Base-by-base conservation (phyloP, 345 rosid species). In the Turnera subulata region DNA sequence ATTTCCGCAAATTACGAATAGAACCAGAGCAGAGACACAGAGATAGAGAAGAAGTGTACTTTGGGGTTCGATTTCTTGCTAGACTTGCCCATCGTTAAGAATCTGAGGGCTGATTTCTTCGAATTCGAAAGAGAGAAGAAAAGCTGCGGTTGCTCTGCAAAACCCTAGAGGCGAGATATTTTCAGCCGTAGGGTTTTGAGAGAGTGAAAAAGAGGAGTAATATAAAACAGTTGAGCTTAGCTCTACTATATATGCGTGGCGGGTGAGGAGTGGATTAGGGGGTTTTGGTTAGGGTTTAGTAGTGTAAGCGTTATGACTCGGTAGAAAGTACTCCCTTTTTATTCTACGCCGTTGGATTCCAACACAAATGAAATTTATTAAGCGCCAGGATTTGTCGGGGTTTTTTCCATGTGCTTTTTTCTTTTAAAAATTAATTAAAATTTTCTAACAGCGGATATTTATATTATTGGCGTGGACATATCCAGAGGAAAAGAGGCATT, bases 41-140 rank as follows among this genome's bases (percentile, higher is more conserved):
- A 22, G 5, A 46, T 2, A 9, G 0, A 1, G 5, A 53, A 26
- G 43, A 18, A 29, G 2, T 25, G n/a, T 54, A 63, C 67, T 14
- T 53, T 63, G 53, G 59, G 1, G 22, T 59, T 20, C 22, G 67
- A 63, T 46, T 63, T 63, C 67, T 53, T 63, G 59, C 59, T 46
- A 12, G 67, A 54, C 20, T 63, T 63, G 46, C 59, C 67, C 67
- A 63, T 63, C 2, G 12, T 54, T 22, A 20, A 43, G 1, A 11
- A 16, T 2, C 5, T 0, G 6, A 11, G n/a, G 17, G 9, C 18
- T 19, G 44, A 5, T 17, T 29, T 33, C 15, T 11, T 21, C 1
- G 0, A 4, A 6, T n/a, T 11, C 12, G 9, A 12, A 18, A 19
- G 6, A 33, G 45, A 16, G 6, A 15, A 47, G 14, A 10, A 6